Conservation (phyloP, 305 asterid species). For the Rubia tinctorum region DNA sequence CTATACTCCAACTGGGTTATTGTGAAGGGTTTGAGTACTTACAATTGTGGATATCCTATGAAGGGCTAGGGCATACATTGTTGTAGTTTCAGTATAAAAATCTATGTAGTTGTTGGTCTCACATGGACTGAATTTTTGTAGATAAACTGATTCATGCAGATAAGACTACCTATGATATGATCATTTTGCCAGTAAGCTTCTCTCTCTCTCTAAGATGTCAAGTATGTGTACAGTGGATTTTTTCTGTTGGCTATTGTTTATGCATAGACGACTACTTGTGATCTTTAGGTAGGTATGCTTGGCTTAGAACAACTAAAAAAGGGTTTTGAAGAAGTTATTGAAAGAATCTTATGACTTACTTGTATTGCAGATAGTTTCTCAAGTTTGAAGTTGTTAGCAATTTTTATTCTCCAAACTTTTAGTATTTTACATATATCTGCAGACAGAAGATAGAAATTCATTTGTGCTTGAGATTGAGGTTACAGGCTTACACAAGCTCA, state of each 20-base stretch:
- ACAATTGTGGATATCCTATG: conserved; percentile 65
- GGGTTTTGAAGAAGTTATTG: no score
- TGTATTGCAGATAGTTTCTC: neutral
- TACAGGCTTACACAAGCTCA: conserved; percentile 44
- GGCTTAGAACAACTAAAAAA: conserved; percentile 51
- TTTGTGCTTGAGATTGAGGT: conserved; percentile 56
- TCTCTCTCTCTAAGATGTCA: neutral
- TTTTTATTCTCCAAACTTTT: neutral
- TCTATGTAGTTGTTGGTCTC: conserved; percentile 55
- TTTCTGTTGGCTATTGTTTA: neutral
- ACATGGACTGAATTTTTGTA: conserved; percentile 55
- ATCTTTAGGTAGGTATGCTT: conserved; percentile 54
- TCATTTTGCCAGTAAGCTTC: conserved; percentile 59
- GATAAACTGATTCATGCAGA: conserved; percentile 56
- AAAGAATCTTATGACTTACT: no score
- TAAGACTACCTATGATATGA: conserved; percentile 63
- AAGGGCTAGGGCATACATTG: conserved; percentile 71
- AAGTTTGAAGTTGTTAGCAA: neutral
- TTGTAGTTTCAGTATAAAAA: conserved; percentile 65
- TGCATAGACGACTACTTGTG: conserved; percentile 10
- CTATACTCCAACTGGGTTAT: no score
- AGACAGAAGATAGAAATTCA: conserved; percentile 53
- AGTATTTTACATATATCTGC: conserved; percentile 30
- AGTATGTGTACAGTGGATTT: neutral
- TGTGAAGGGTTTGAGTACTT: conserved; percentile 82